Percentiles rank a stretch among this genome's conserved stretches.
phyloP scores from a whole-genome alignment of 352 stramenopile genomes.

The Phytophthora europaea region DNA sequence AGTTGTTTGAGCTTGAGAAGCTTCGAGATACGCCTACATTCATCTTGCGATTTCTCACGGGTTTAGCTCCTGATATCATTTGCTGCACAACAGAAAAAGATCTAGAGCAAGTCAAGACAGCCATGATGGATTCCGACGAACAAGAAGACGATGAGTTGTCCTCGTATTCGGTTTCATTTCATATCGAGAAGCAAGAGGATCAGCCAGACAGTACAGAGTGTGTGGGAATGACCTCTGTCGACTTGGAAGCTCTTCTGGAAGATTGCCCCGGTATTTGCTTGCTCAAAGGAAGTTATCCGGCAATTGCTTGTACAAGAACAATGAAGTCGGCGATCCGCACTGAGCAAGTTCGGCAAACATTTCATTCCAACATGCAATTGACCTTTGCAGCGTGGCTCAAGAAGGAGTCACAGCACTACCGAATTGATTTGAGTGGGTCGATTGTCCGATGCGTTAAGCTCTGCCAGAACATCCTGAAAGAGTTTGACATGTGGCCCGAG shows the following conservation, averaged over 20 bases:
- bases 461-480: constrained; percentile 28
- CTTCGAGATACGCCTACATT: constrained; percentile 72
- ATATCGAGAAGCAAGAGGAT: constrained; percentile 63
- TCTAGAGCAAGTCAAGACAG: constrained; percentile 24
- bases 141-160: constrained; percentile 34
- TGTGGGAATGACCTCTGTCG: constrained; percentile 37
- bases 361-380: background rate
- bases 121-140: constrained; percentile 13
- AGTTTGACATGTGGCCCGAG: constrained; percentile 46
- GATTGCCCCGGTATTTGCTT: constrained; percentile 24
- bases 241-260: constrained; percentile 25
- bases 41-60: constrained; percentile 64
- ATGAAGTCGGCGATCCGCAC: constrained; percentile 17
- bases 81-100: constrained; percentile 40
- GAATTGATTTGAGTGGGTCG: constrained; percentile 32
- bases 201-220: constrained; percentile 50
- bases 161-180: constrained; percentile 48
- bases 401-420: constrained; percentile 22
- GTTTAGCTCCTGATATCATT: constrained; percentile 40
- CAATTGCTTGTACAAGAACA: constrained; percentile 26
- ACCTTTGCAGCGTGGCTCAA: constrained; percentile 41
- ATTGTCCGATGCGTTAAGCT: constrained; percentile 20
- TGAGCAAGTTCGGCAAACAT: constrained; percentile 8
- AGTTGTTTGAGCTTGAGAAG: constrained; percentile 46
- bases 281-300: constrained; percentile 53